Conservation (phyloP, 345 rosid genomes). For the Combretum micranthum region DNA sequence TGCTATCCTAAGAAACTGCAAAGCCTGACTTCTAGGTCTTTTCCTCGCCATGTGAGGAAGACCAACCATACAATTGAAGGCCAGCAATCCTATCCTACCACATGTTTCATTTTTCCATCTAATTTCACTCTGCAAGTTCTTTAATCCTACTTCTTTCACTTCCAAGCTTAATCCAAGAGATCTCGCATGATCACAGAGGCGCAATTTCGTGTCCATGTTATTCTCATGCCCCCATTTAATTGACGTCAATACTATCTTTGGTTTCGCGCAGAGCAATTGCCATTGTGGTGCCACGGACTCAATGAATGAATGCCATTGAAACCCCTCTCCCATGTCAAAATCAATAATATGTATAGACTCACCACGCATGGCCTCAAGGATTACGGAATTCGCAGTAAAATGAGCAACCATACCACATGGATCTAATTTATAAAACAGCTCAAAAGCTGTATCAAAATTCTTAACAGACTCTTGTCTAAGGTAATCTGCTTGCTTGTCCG, state of each 20-base stretch:
- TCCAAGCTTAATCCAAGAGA: slow-evolving; percentile 21
- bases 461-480: slow-evolving; percentile 17
- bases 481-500: slow-evolving; percentile 16
- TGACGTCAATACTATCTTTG: slow-evolving; percentile 13
- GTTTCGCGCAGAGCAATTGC: slow-evolving; percentile 1
- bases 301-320: slow-evolving; percentile 40
- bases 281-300: slow-evolving; percentile 15
- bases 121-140: slow-evolving; percentile 16
- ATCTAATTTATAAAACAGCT: slow-evolving; percentile 30
- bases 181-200: slow-evolving; percentile 14
- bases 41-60: slow-evolving; percentile 32
- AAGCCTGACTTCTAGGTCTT: slow-evolving; percentile 14
- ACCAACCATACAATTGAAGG: slow-evolving; percentile 34
- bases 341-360: slow-evolving; percentile 21
- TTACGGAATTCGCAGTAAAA: slow-evolving; percentile 35
- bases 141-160: slow-evolving; percentile 22
- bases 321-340: slow-evolving; percentile 30
- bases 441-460: slow-evolving; percentile 25
- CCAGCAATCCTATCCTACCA: slow-evolving; percentile 20
- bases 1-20: slow-evolving; percentile 14
- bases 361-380: slow-evolving; percentile 25
- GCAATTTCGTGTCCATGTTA: slow-evolving; percentile 11
- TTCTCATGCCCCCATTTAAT: slow-evolving; percentile 21
- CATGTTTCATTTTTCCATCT: slow-evolving; percentile 13
- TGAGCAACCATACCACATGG: slow-evolving; percentile 39